Percentiles rank a stretch among this genome's conserved stretches.
Conservation (phyloP, 2,329 filamentous ascomycete genomes). For the Fusarium longipes region DNA sequence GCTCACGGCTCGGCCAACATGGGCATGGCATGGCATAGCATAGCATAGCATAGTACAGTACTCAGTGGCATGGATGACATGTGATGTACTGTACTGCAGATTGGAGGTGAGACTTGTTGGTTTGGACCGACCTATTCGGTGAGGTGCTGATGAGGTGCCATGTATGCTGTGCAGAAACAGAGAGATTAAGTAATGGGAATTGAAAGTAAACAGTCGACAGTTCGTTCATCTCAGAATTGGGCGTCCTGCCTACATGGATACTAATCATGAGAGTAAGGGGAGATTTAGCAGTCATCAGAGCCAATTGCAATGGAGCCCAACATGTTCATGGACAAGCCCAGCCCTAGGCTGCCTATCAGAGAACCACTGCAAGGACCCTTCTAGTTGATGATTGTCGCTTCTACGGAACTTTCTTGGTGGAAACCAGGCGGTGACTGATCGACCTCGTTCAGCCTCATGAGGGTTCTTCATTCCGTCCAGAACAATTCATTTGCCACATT, state of each 20-base stretch:
- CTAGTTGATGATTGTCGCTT: conserved; percentile 21
- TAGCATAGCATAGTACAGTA: neutral
- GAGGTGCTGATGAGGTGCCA: neutral
- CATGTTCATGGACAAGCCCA: conserved; percentile 28
- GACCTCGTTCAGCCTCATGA: conserved; percentile 32
- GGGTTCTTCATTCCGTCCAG: conserved; percentile 35
- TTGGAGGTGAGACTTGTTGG: conserved; percentile 16
- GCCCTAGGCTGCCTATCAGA: conserved; percentile 32
- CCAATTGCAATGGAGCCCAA: conserved; percentile 27
- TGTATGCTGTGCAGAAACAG: neutral
- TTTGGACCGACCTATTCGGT: conserved; percentile 5
- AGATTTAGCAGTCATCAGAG: conserved; percentile 4
- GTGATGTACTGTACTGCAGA: neutral
- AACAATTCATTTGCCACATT: conserved; percentile 34
- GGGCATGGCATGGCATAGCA: neutral
- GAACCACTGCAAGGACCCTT: conserved; percentile 15
- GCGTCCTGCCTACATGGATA: no score
- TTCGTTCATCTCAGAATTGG: conserved; percentile 5
- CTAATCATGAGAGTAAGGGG: conserved; percentile 7
- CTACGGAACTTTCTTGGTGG: conserved; percentile 28
- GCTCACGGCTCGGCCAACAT: conserved; percentile 37
- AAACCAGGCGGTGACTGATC: conserved; percentile 27
- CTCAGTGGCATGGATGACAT: no score
- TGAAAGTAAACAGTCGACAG: neutral
- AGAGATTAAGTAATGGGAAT: neutral